Evolutionary conservation across 345 rosid genomes (phyloP), one percentile per base, ranked within the genome.

Genomic region (Iberis pinnata): DNA sequence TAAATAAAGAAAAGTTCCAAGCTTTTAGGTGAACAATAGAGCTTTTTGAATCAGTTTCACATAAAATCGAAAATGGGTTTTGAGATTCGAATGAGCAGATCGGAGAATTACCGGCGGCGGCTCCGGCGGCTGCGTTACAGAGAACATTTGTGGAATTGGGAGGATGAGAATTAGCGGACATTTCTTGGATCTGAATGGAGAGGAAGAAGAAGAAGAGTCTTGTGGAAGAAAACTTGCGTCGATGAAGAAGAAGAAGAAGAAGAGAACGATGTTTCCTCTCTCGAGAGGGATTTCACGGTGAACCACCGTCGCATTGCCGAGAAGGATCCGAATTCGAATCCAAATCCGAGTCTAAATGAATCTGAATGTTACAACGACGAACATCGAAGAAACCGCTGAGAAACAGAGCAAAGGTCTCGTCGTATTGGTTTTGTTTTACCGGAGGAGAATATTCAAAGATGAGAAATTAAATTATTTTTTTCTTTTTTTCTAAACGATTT

Each of bases 51-150:
- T n/a, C n/a, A n/a, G n/a, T n/a, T n/a, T n/a, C n/a, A n/a, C n/a
- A n/a, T n/a, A n/a, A n/a, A n/a, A n/a, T n/a, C n/a, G n/a, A n/a
- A n/a, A n/a, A n/a, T n/a, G n/a, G n/a, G n/a, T n/a, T 6, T 6
- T n/a, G 9, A 27, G 52, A 33, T 29, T 43, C 16, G 1, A 41
- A 50, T 7, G 2, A 18, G 7, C 1, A 35, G 2, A 22, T 22
- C 25, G 25, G 25, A 22, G 25, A 22, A 59, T 12, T 63, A 85
- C 95, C 92, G 6, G 97, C 97, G 10, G 95, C 83, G 14, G 97
- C 97, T 27, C 97, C 97, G 19, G 97, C 84, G 40, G 77, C 92
- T 7, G 92, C 97, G 60, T 88, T 85, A 73, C 89, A 83, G 68
- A 87, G 82, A 53, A 79, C 66, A n/a, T 62, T 75, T 65, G 18